These are phyloP conservation scores for Camelina neglecta DNA, from an alignment of 345 rosid species.

Conservation along the genomic window DNA sequence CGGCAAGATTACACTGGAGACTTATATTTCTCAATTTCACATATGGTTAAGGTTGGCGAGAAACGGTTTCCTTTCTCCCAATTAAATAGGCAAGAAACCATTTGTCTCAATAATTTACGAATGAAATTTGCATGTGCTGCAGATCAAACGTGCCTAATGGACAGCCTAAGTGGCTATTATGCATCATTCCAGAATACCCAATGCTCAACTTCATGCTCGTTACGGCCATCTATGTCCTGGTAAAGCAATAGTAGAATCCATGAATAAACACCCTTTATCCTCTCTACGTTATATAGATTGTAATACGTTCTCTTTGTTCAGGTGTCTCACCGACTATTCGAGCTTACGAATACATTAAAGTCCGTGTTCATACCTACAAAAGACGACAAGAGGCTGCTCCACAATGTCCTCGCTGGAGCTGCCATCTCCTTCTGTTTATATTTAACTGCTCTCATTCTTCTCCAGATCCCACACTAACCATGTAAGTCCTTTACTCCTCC, in stretches of 20 bases:
- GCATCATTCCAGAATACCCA: slow-evolving; percentile 89
- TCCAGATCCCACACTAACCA: slow-evolving; percentile 71
- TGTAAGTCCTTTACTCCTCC: slow-evolving; percentile 23
- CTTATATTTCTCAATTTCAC: slow-evolving; percentile 94
- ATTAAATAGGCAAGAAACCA: slow-evolving; percentile 11
- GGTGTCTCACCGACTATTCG: slow-evolving; percentile 82
- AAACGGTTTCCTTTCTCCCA: slow-evolving; percentile 15
- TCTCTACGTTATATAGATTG: not conserved
- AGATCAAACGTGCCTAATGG: slow-evolving; percentile 84
- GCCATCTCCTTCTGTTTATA: slow-evolving; percentile 66
- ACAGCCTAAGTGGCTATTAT: slow-evolving; percentile 96
- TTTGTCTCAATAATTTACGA: not conserved
- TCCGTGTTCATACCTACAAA: slow-evolving; percentile 74
- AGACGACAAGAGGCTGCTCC: slow-evolving; percentile 66
- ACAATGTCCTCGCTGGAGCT: slow-evolving; percentile 67
- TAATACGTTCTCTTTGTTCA: slow-evolving; percentile 42
- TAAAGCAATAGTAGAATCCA: slow-evolving; percentile 42
- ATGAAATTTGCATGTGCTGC: slow-evolving; percentile 37
- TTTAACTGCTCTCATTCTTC: slow-evolving; percentile 64
- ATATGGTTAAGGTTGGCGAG: slow-evolving; percentile 91
- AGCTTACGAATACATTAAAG: slow-evolving; percentile 77
- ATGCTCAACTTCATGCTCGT: slow-evolving; percentile 93
- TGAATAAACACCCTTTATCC: slow-evolving; percentile 1
- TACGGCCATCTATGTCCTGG: slow-evolving; percentile 87
- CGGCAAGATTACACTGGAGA: slow-evolving; percentile 94